These are phyloP conservation scores for Dittrichia graveolens DNA, from an alignment of 129 eudicot genomes.

Conservation along the genomic window DNA sequence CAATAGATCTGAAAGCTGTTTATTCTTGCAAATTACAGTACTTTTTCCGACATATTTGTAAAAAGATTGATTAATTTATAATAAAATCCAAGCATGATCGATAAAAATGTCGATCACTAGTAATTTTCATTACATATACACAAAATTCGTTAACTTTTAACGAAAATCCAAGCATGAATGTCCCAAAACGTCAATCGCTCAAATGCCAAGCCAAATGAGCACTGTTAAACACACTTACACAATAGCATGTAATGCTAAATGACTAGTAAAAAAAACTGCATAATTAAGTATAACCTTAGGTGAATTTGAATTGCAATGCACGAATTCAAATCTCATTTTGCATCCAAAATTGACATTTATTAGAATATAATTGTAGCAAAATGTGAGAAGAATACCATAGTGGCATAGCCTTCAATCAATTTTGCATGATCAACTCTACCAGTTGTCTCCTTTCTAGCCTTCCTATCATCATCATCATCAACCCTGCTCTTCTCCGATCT, in stretches of 20 bases:
- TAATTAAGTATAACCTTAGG: background rate
- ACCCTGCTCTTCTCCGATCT: slow-evolving; percentile 42
- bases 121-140: background rate
- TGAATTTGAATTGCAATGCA: slow-evolving; percentile 12
- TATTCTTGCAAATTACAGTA: background rate
- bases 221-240: slow-evolving; percentile 3
- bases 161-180: background rate
- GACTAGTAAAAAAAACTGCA: background rate
- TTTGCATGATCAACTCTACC: slow-evolving; percentile 59
- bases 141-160: background rate
- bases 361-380: background rate
- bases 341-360: background rate
- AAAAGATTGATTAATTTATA: background rate
- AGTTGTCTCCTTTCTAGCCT: slow-evolving; percentile 37
- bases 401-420: slow-evolving; percentile 69
- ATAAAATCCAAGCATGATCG: background rate
- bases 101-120: background rate
- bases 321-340: background rate
- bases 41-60: background rate
- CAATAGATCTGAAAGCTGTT: background rate
- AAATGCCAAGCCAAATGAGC: slow-evolving; percentile 11
- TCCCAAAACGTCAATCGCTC: slow-evolving; percentile 1
- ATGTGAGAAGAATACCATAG: slow-evolving; percentile 58
- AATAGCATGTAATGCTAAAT: background rate
- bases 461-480: slow-evolving; percentile 42